These are phyloP conservation scores for Scorias spongiosa DNA, from an alignment of 2,329 filamentous ascomycete species.

Conservation along the genomic window DNA sequence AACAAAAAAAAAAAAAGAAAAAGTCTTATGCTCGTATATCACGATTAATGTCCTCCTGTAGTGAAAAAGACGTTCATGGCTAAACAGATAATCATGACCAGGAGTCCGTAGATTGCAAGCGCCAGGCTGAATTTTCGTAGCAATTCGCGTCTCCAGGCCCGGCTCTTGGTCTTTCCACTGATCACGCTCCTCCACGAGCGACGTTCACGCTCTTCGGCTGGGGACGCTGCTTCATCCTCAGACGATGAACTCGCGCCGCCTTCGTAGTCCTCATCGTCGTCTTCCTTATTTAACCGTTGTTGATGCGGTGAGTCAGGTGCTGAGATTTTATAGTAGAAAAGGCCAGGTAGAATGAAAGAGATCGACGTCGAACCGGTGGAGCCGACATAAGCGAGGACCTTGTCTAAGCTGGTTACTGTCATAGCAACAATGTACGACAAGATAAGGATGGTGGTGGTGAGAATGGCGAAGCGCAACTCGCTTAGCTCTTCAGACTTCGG, in stretches of 20 bases:
- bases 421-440: conserved; percentile 78
- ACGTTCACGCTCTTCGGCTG: conserved; percentile 29
- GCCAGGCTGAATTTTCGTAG: conserved; percentile 60
- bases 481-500: conserved; percentile 46
- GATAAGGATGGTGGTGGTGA: conserved; percentile 75
- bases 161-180: conserved; percentile 22
- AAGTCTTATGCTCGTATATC: not conserved
- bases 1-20: no score
- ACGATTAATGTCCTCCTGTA: conserved; percentile 9
- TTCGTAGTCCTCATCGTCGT: conserved; percentile 64
- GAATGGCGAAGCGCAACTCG: conserved; percentile 73
- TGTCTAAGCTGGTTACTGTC: conserved; percentile 76
- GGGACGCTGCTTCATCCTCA: conserved; percentile 23
- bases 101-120: conserved; percentile 65
- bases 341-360: conserved; percentile 85
- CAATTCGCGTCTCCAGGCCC: conserved; percentile 44
- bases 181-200: conserved; percentile 38
- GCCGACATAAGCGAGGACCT: conserved; percentile 87
- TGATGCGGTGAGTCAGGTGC: conserved; percentile 75
- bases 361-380: conserved; percentile 91
- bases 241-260: conserved; percentile 32
- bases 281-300: conserved; percentile 75
- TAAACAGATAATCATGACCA: conserved; percentile 83
- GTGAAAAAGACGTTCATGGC: conserved; percentile 72
- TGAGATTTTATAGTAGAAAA: conserved; percentile 98